Evolutionary conservation across 139 green algal genomes (phyloP).

Genomic region (Coelastrella sp.): DNA sequence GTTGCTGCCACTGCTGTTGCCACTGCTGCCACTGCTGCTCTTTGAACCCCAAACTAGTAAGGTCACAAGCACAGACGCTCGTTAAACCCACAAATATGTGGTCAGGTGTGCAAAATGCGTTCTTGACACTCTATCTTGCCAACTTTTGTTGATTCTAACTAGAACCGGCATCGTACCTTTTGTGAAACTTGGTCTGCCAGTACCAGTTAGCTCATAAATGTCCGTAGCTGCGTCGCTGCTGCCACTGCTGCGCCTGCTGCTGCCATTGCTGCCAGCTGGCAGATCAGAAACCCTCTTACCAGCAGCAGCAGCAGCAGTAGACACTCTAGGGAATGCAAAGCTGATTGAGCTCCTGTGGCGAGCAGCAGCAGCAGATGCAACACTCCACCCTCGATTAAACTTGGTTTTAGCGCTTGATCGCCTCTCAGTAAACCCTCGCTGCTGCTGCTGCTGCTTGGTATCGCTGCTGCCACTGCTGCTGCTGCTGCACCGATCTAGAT

Average conservation of each 20-base stretch:
- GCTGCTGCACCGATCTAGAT: neutral
- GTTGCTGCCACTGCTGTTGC: no score
- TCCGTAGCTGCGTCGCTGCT: neutral
- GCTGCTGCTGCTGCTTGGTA: neutral
- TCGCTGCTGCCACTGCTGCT: neutral
- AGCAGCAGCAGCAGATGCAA: constrained; percentile 6
- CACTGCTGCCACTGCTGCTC: neutral
- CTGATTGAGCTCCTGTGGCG: neutral
- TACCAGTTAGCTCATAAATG: neutral
- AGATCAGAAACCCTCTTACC: neutral
- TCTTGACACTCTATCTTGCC: neutral
- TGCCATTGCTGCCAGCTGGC: neutral
- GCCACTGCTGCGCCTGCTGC: neutral
- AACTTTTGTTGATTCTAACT: no score
- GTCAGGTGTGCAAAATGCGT: no score
- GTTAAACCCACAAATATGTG: no score
- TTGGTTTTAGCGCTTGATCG: neutral
- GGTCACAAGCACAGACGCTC: neutral
- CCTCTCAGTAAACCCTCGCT: neutral
- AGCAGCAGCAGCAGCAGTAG: neutral
- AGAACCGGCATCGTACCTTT: neutral
- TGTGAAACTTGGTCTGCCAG: neutral
- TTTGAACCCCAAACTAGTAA: no score
- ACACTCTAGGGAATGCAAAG: neutral
- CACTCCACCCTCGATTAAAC: neutral